Evolutionary conservation across 1,139 yeast genomes (phyloP).

Genomic region (Blastobotrys buckinghamii): DNA sequence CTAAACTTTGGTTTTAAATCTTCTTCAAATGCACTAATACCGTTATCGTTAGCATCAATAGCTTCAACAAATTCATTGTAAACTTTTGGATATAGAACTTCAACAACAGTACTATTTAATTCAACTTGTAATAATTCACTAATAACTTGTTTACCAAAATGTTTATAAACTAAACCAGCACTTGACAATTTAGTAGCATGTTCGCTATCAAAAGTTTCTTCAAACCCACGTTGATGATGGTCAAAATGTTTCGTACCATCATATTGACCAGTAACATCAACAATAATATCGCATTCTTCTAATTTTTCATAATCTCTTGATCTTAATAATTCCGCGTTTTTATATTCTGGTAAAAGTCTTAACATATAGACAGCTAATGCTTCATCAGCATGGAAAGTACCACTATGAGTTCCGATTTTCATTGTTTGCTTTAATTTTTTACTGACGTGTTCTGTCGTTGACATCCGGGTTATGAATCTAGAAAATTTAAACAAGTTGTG

Average conservation of each 20-base stretch:
- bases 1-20: constrained; percentile 30
- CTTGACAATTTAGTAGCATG: constrained; percentile 78
- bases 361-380: constrained; percentile 92
- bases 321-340: constrained; percentile 64
- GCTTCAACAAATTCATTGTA: constrained; percentile 86
- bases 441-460: not conserved
- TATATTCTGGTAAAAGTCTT: constrained; percentile 61
- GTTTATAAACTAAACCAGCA: constrained; percentile 92
- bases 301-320: constrained; percentile 78
- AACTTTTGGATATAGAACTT: constrained; percentile 62
- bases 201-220: constrained; percentile 49
- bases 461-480: too few species aligned
- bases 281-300: constrained; percentile 86
- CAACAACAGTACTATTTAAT: constrained; percentile 40
- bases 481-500: too few species aligned
- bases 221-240: constrained; percentile 88
- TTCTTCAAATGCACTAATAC: constrained; percentile 65
- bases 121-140: constrained; percentile 35
- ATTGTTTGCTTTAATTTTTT: constrained; percentile 15
- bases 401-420: constrained; percentile 86
- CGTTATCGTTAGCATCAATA: constrained; percentile 94
- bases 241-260: constrained; percentile 86
- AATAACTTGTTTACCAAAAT: constrained; percentile 81
- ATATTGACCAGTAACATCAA: constrained; percentile 92
- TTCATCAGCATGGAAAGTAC: constrained; percentile 96